These are phyloP conservation scores for Primulina tabacum DNA, from an alignment of 257 asterid species.

Conservation along the genomic window DNA sequence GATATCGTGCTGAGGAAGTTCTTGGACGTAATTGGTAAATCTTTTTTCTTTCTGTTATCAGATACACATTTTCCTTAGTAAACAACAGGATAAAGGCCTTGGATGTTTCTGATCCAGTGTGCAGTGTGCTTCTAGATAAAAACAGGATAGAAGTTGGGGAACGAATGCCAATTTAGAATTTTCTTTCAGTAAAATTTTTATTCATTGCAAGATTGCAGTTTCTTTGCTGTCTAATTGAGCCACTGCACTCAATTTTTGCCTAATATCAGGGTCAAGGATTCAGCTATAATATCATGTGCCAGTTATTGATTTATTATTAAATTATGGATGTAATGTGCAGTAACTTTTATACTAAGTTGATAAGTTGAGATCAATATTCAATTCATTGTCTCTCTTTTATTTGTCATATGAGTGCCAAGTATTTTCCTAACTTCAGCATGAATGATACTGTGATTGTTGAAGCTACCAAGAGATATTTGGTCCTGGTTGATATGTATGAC, in stretches of 20 bases:
- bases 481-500: slow-evolving; percentile 7
- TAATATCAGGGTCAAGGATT: not conserved
- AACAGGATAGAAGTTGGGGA: too few species aligned
- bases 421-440: not conserved
- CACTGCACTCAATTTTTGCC: not conserved
- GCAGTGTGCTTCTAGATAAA: too few species aligned
- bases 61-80: too few species aligned
- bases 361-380: not conserved
- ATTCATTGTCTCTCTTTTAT: not conserved
- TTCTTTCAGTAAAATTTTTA: not conserved
- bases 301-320: too few species aligned
- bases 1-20: slow-evolving; percentile 90
- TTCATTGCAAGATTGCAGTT: not conserved
- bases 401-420: slow-evolving; percentile 4
- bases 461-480: slow-evolving; percentile 5
- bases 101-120: too few species aligned
- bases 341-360: not conserved
- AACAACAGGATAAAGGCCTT: too few species aligned
- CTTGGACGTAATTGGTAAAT: slow-evolving; percentile 85
- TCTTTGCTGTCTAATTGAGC: not conserved
- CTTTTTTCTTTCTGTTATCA: slow-evolving; percentile 14
- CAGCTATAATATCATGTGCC: not conserved
- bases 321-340: not conserved
- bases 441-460: not conserved
- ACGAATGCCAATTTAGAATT: not conserved